Evolutionary conservation across 257 asterid species (phyloP), one percentile per base, ranked within the genome.

Genomic region (Solanum sejunctum): DNA sequence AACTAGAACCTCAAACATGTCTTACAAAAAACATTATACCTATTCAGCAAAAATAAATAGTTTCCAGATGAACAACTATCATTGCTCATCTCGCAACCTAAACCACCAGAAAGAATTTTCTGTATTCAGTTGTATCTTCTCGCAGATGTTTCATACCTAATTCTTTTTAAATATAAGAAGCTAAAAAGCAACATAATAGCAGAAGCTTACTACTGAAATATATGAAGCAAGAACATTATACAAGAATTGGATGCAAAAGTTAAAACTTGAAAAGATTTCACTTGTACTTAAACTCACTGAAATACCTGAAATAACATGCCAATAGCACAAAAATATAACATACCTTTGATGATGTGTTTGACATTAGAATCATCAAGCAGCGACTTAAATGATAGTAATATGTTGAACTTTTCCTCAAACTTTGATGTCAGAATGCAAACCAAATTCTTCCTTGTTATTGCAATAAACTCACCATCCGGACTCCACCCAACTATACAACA

Each of bases 401-500:
- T 87, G 85, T 91, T 90, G 78, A 86, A 52, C 87, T 88, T 90
- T 88, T 96, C 97, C 88, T 90, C 89, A 69, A 92, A 92, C 77
- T 90, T 84, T 45, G 94, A 86, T 23, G 98, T 88, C 55, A 95
- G 80, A 87, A 95, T 89, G 88, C 91, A 91, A 86, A 96, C 88
- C 56, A 85, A 86, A 84, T 90, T 94, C 86, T 91, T 92, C 89
- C 90, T 92, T 6, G 93, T 95, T 89, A 94, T 92, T 85, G 92
- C 98, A 89, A 93, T 78, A 88, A 87, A 89, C 85, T 92, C 90
- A 67, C 92, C 99, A 72, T 89, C 84, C 26, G 88, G 85, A 75
- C 97, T 93, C 98, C 98, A 96, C 89, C 92, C 98, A 89, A 93
- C 99, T 95, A 82, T 87, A 85, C 90, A 86, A 78, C 23, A 69